Base-by-base conservation (phyloP, 2,329 filamentous ascomycete genomes). In the Ceratocystis destructans region DNA sequence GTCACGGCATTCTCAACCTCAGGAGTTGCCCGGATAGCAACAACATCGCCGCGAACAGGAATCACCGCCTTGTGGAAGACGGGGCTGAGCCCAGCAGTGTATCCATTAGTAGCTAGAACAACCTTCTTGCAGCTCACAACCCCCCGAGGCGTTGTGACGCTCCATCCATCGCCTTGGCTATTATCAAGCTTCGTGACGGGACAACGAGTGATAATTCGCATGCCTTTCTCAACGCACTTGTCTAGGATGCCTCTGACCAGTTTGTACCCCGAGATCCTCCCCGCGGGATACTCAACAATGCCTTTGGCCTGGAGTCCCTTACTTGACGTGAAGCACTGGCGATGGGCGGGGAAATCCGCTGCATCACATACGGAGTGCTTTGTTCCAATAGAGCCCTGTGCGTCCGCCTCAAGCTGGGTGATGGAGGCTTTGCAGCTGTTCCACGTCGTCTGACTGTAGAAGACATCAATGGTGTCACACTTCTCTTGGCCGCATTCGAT, bases 71-170 rank as follows among this genome's bases (percentile, higher is more conserved):
- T 65, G 25, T 64, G 62, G 55, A 68, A 70, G 15, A 69, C 68
- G 15, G 66, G 57, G 48, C 61, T 57, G 8, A 67, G 55, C 31
- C 25, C 44, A 2, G 69, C 71, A 7, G 71, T 72, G 69, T 73
- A 74, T 17, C 70, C 73, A 46, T 74, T 74, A 12, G 70, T 73
- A 2, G 73, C 72, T 5, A 71, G 48, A n/a, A 73, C 67, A 6
- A 74, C 69, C 12, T 68, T 62, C 17, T 57, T 65, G 1, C 71
- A 69, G 17, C 41, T 33, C 5, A 73, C 62, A 3, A 17, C 64
- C 15, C 72, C 72, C 1, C 69, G 69, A 3, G 69, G 28, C 3
- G 73, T 73, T 15, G 64, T 28, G 6, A 72, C 62, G 0, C 59
- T 31, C 68, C 68, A 70, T 5, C 22, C 17, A 12, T 53, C 33